These are phyloP conservation scores for Grammothele lineata DNA, from an alignment of 768 basidiomycete genomes.

Conservation along the genomic window DNA sequence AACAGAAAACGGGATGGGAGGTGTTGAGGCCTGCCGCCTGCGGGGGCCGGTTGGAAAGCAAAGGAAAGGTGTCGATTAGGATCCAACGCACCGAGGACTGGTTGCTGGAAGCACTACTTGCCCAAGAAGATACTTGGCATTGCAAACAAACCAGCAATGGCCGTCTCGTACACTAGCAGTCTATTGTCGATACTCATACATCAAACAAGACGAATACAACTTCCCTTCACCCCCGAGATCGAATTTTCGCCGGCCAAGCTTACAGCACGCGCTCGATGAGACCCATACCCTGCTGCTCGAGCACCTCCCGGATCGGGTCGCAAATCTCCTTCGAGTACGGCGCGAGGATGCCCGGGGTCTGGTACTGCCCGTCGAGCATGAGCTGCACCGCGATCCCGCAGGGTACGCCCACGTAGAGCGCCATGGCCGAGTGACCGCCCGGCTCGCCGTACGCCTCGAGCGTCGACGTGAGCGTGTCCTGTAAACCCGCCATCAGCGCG, in stretches of 20 bases:
- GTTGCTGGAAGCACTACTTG: too few species aligned
- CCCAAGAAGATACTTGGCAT: too few species aligned
- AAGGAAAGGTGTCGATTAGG: too few species aligned
- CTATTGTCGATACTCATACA: too few species aligned
- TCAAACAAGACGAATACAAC: too few species aligned
- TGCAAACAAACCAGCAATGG: too few species aligned
- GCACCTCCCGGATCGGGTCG: constrained; percentile 58
- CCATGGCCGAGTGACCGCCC: constrained; percentile 85
- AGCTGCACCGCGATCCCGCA: constrained; percentile 93
- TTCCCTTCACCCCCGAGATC: too few species aligned
- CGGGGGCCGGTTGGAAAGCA: too few species aligned
- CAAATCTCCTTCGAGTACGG: constrained; percentile 88
- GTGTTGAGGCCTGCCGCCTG: too few species aligned
- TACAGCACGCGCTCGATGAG: constrained; percentile 67
- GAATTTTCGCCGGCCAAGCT: constrained; percentile 10
- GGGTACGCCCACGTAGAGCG: constrained; percentile 84
- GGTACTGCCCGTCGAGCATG: constrained; percentile 82
- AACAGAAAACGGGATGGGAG: too few species aligned
- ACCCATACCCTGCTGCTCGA: constrained; percentile 75
- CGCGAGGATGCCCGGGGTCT: constrained; percentile 72
- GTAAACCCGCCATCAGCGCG: constrained; percentile 7
- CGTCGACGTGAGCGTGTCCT: constrained; percentile 88
- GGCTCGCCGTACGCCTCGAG: constrained; percentile 85
- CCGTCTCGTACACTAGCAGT: too few species aligned
- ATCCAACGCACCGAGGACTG: too few species aligned